Percentiles rank a stretch among this genome's conserved stretches.
Evolutionary conservation across 305 asterid genomes (phyloP).

Genomic region (Stenogyne calaminthoides): DNA sequence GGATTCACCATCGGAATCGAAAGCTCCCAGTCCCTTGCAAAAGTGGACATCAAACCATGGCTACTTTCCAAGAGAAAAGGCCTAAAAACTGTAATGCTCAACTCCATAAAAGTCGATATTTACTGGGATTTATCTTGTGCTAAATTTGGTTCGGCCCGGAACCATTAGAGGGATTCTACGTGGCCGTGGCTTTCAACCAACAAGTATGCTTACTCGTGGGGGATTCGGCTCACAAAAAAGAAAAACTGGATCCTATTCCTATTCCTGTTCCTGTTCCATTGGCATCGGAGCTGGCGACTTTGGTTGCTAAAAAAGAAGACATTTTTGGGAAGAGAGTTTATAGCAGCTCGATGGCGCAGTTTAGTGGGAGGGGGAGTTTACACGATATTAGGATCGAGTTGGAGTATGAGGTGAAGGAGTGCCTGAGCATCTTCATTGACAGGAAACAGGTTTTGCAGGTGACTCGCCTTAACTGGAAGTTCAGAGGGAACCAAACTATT

Average conservation of each 20-base stretch:
- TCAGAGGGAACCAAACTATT: constrained; percentile 63
- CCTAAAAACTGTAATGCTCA: constrained; percentile 33
- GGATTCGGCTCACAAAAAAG: too few relatives aligned
- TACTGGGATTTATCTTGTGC: constrained; percentile 77
- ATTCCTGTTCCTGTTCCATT: constrained; percentile 24
- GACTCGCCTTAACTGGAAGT: constrained; percentile 65
- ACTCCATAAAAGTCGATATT: constrained; percentile 41
- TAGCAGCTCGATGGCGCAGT: constrained; percentile 46
- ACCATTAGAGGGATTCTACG: constrained; percentile 58
- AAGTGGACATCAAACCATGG: constrained; percentile 71
- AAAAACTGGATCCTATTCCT: constrained; percentile 42
- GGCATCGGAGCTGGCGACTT: constrained; percentile 33
- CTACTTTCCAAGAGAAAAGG: constrained; percentile 73
- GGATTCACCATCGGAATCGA: constrained; percentile 54
- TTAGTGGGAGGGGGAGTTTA: constrained; percentile 46
- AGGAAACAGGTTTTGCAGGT: constrained; percentile 49
- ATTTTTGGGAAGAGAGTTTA: constrained; percentile 62
- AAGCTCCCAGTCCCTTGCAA: constrained; percentile 48
- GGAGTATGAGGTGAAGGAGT: constrained; percentile 40
- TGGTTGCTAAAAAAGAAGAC: too few relatives aligned
- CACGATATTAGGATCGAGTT: constrained; percentile 66
- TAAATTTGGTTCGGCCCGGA: constrained; percentile 64
- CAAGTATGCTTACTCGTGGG: constrained; percentile 58
- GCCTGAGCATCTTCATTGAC: constrained; percentile 49
- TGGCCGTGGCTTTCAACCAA: constrained; percentile 53